Evolutionary conservation across 164 flowering plant genomes (phyloP).

Genomic region (Kalanchoe fedtschenkoi): DNA sequence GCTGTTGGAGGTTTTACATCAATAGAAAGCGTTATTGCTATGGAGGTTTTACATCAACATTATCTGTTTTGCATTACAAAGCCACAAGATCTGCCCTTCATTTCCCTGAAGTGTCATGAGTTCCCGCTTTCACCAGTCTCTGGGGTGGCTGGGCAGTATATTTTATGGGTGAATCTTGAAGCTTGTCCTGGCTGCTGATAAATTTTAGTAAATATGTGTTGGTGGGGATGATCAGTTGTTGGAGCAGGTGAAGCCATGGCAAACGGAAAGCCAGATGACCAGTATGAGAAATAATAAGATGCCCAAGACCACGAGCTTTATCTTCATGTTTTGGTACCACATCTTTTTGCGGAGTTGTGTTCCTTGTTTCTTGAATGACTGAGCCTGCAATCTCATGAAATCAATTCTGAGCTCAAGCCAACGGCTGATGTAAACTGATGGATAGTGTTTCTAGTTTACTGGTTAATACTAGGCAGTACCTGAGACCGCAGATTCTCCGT

Average conservation of each 20-base stretch:
- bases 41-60: too few relatives aligned
- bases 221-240: neutral
- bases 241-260: slow-evolving; percentile 72
- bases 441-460: neutral
- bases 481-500: slow-evolving; percentile 49
- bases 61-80: too few relatives aligned
- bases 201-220: neutral
- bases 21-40: too few relatives aligned
- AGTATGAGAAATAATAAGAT: slow-evolving; percentile 60
- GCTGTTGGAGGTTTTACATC: too few relatives aligned
- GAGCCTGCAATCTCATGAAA: slow-evolving; percentile 54
- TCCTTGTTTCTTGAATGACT: slow-evolving; percentile 52
- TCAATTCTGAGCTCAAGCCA: neutral
- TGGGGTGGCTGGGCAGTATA: neutral
- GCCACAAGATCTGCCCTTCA: too few relatives aligned
- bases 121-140: neutral
- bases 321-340: slow-evolving; percentile 96
- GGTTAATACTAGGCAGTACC: neutral
- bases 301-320: slow-evolving; percentile 73
- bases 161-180: neutral
- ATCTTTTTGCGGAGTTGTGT: slow-evolving; percentile 65
- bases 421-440: neutral
- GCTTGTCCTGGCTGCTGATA: neutral
- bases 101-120: neutral
- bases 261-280: slow-evolving; percentile 70